Conservation (phyloP, 306 rosid genomes). For the Oemleria cerasiformis region DNA sequence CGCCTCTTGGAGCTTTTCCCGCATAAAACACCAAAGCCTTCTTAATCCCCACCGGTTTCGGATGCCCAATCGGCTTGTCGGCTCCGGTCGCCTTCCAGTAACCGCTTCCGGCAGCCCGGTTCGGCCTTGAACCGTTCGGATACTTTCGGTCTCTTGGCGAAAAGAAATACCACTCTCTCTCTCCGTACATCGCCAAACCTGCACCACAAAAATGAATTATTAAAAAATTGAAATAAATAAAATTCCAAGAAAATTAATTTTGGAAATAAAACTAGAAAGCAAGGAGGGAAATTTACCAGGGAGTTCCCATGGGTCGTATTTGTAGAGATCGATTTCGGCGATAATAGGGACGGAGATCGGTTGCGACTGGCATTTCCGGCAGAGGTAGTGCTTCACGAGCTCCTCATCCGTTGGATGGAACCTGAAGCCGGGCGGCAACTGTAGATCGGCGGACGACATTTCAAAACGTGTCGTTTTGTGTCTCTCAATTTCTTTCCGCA, state of each 20-base stretch:
- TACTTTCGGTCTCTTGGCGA: slow-evolving; percentile 86
- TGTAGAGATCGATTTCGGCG: slow-evolving; percentile 86
- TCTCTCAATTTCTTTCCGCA: background rate
- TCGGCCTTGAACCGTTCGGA: slow-evolving; percentile 95
- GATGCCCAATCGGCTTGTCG: slow-evolving; percentile 83
- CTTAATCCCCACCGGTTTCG: slow-evolving; percentile 85
- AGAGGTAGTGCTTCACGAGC: slow-evolving; percentile 83
- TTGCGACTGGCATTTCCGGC: slow-evolving; percentile 77
- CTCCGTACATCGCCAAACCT: slow-evolving; percentile 75
- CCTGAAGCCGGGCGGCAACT: slow-evolving; percentile 86
- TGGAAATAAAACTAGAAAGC: background rate
- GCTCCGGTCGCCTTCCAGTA: slow-evolving; percentile 99
- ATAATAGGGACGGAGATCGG: slow-evolving; percentile 75
- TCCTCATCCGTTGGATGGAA: slow-evolving; percentile 98
- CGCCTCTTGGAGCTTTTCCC: slow-evolving; percentile 90
- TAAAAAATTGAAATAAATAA: background rate
- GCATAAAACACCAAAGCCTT: slow-evolving; percentile 92
- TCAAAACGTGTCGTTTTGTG: background rate
- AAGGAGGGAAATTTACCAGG: slow-evolving; percentile 42
- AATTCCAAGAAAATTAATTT: too few relatives aligned
- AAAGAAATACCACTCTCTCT: slow-evolving; percentile 95
- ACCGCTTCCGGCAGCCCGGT: slow-evolving; percentile 92
- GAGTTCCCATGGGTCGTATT: slow-evolving; percentile 84
- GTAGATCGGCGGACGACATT: slow-evolving; percentile 50
- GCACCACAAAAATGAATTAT: background rate